Evolutionary conservation across 192 early-diverging fungal genomes (phyloP), one percentile per base, ranked within the genome.

Genomic region (Linnemannia hyalina): DNA sequence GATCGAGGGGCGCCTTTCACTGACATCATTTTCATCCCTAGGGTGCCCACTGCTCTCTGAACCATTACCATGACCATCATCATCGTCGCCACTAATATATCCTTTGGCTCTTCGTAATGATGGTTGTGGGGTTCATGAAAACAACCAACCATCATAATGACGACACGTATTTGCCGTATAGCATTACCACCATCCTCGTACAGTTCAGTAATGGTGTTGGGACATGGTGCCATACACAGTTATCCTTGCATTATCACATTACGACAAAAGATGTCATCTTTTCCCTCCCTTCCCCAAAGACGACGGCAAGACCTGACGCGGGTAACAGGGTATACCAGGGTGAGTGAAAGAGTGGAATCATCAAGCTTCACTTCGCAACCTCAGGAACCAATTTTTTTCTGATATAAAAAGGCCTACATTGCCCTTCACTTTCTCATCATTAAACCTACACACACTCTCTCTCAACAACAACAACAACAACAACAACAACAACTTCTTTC

Each of bases 381-480:
- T 42, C 75, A 76, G 75, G 41, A 41, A 60, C 46, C 38, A 60
- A 35, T 35, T 35, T 35, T 35, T 35, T 35, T 35, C 35, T 35
- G 35, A 22, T 65, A 65, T 68, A 65, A 80, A 68, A 52, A 20
- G 70, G 23, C 9, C 29, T 18, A 0, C 5, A 16, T 42, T 72
- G 3, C 49, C 11, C 46, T 20, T 11, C 44, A 46, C n/a, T 54
- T 42, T 35, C 26, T 36, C 38, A 20, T 72, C 40, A 70, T 18
- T 11, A 11, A 32, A 63, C 29, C 40, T 40, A 79, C 68, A 79
- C 68, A 79, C 7, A 23, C 0, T 9, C 0, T 9, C 42, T 42
- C 5, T 44, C 8, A 29, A 77, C 22, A 68, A 75, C 38, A 81
- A 57, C 70, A 35, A 77, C 22, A 68, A 75, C 38, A 81, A 57